phyloP scores from a whole-genome alignment of 371 early-diverging fungal species.

The Mortierella sp. region DNA sequence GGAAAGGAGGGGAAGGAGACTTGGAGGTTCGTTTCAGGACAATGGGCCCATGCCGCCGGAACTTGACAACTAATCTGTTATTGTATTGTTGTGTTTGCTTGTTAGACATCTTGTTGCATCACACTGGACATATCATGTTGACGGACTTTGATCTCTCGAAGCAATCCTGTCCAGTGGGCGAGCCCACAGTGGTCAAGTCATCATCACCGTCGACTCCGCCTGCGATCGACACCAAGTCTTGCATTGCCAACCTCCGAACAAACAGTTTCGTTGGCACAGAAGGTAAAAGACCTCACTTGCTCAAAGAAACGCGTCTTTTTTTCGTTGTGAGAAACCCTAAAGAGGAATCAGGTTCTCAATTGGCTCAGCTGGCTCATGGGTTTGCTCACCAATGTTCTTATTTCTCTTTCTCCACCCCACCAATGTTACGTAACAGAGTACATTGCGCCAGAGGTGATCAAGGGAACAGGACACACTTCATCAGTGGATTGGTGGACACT shows the following conservation, averaged over 20 bases:
- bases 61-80: not conserved
- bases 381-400: too few species aligned
- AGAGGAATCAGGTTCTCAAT: too few species aligned
- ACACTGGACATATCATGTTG: constrained; percentile 96
- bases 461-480: constrained; percentile 90
- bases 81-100: too few species aligned
- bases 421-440: constrained; percentile 69
- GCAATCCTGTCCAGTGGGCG: constrained; percentile 80
- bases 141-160: constrained; percentile 97
- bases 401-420: too few species aligned
- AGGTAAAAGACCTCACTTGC: too few species aligned
- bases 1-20: not conserved
- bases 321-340: too few species aligned
- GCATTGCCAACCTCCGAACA: constrained; percentile 86
- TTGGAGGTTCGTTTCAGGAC: not conserved
- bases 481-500: constrained; percentile 99
- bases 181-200: constrained; percentile 80
- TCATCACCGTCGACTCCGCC: constrained; percentile 64
- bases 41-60: too few species aligned
- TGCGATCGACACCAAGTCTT: constrained; percentile 86
- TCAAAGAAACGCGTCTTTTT: not conserved
- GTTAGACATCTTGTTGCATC: constrained; percentile 90
- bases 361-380: too few species aligned
- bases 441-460: constrained; percentile 96
- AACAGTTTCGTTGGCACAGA: constrained; percentile 98